A percentile compares a stretch with the other conserved stretches of the same genome.
Conservation (phyloP, 177 flowering plant species). For the Vitis hybrid region DNA sequence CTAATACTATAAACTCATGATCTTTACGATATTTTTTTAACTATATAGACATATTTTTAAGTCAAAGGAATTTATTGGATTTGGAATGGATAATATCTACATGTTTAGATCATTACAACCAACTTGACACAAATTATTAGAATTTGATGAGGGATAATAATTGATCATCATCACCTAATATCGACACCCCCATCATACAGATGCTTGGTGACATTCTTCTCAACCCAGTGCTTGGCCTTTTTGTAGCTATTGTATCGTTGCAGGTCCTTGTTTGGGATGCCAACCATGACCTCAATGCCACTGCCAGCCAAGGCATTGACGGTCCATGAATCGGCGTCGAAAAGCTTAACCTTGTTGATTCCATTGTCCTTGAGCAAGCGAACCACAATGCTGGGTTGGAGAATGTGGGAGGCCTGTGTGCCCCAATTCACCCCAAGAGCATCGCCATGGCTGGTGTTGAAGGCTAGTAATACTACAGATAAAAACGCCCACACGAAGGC, state of each 20-base stretch:
- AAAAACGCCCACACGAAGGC: slow-evolving; percentile 17
- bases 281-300: slow-evolving; percentile 56
- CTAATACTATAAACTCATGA: too few species aligned
- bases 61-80: too few species aligned
- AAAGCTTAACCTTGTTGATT: slow-evolving; percentile 58
- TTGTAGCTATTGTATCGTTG: slow-evolving; percentile 12
- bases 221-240: slow-evolving; percentile 57
- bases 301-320: slow-evolving; percentile 41
- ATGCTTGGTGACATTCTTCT: slow-evolving; percentile 46
- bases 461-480: slow-evolving; percentile 5
- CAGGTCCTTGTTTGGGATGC: slow-evolving; percentile 56
- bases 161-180: slow-evolving; percentile 35
- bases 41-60: too few species aligned
- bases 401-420: slow-evolving; percentile 43
- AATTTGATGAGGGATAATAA: background rate
- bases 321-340: slow-evolving; percentile 52
- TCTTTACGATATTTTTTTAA: too few species aligned
- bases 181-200: slow-evolving; percentile 43
- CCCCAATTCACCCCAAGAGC: slow-evolving; percentile 72
- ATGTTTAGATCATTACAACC: background rate
- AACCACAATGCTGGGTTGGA: slow-evolving; percentile 44
- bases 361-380: slow-evolving; percentile 57
- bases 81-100: too few species aligned
- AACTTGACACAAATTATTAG: background rate
- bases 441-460: background rate